Evolutionary conservation across 225 moss, liverwort and hornwort genomes (phyloP).

Genomic region (Bryoerythrophyllum caledonicum): DNA sequence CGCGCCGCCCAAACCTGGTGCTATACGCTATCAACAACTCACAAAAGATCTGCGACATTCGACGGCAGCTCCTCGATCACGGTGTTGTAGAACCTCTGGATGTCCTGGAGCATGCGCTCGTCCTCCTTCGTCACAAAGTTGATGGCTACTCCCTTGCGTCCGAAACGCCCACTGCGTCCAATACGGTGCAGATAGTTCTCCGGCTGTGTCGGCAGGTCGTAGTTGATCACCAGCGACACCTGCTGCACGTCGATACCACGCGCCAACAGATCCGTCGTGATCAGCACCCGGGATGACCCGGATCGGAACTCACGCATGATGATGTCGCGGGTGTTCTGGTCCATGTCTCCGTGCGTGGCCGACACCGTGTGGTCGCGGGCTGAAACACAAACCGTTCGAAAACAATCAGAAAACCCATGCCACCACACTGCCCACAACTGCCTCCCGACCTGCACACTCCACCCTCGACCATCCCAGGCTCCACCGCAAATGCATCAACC

Average conservation of each 20-base stretch:
- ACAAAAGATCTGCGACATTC: slow-evolving; percentile 75
- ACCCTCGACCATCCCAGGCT: too few relatives aligned
- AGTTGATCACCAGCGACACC: slow-evolving; percentile 73
- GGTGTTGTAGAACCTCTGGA: slow-evolving; percentile 84
- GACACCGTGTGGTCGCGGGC: slow-evolving; percentile 67
- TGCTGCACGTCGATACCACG: slow-evolving; percentile 81
- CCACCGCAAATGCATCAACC: too few relatives aligned
- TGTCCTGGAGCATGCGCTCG: slow-evolving; percentile 85
- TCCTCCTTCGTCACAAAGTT: slow-evolving; percentile 82
- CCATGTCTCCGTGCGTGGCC: slow-evolving; percentile 77
- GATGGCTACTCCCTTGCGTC: slow-evolving; percentile 83
- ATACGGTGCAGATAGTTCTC: slow-evolving; percentile 82
- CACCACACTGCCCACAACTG: too few relatives aligned
- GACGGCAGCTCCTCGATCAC: slow-evolving; percentile 70
- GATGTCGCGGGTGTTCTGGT: slow-evolving; percentile 75
- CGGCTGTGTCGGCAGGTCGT: slow-evolving; percentile 76
- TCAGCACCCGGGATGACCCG: slow-evolving; percentile 64
- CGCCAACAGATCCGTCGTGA: slow-evolving; percentile 72
- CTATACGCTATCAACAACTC: slow-evolving; percentile 43
- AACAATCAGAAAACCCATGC: slow-evolving; percentile 12
- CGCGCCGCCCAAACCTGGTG: slow-evolving; percentile 16
- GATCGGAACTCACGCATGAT: slow-evolving; percentile 84
- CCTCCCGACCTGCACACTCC: too few relatives aligned
- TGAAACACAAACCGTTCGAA: background rate
- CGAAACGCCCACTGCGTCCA: slow-evolving; percentile 73